Conservation (phyloP, 108 stramenopile species). For the Nitzschia sp. region DNA sequence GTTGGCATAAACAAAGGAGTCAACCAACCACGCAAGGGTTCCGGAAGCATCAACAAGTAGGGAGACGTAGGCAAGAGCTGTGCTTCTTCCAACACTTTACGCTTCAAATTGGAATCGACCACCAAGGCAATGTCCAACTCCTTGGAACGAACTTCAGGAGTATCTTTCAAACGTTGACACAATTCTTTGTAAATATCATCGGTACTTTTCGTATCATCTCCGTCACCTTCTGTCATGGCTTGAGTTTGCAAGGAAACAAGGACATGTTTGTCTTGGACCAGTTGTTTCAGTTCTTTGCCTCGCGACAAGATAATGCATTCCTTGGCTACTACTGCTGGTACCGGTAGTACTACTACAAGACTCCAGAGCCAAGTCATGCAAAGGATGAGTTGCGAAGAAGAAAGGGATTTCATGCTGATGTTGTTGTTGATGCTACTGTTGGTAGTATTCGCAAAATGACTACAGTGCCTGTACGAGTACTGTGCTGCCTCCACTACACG, state of each 20-base stretch:
- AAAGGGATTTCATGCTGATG: too few species aligned
- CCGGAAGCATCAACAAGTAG: background rate
- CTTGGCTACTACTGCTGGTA: background rate
- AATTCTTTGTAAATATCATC: constrained; percentile 7
- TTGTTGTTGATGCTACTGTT: too few species aligned
- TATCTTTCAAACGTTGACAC: constrained; percentile 10
- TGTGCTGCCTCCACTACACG: too few species aligned
- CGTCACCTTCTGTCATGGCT: background rate
- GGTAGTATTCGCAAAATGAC: too few species aligned
- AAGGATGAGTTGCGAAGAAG: too few species aligned
- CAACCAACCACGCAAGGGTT: background rate
- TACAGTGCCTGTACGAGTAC: too few species aligned
- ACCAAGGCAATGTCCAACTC: constrained; percentile 23
- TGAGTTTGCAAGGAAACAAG: constrained; percentile 1
- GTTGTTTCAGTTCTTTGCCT: constrained; percentile 25
- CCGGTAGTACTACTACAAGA: background rate
- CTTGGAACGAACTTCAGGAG: constrained; percentile 10
- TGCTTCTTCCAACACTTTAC: constrained; percentile 8
- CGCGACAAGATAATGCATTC: constrained; percentile 4
- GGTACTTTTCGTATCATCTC: background rate
- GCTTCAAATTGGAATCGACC: constrained; percentile 16
- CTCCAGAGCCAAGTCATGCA: too few species aligned
- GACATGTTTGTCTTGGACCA: constrained; percentile 2
- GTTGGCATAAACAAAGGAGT: background rate
- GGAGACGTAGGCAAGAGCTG: background rate